Evolutionary conservation across 192 early-diverging fungal species (phyloP), one percentile per base, ranked within the genome.

Genomic region (Entomortierella beljakovae): DNA sequence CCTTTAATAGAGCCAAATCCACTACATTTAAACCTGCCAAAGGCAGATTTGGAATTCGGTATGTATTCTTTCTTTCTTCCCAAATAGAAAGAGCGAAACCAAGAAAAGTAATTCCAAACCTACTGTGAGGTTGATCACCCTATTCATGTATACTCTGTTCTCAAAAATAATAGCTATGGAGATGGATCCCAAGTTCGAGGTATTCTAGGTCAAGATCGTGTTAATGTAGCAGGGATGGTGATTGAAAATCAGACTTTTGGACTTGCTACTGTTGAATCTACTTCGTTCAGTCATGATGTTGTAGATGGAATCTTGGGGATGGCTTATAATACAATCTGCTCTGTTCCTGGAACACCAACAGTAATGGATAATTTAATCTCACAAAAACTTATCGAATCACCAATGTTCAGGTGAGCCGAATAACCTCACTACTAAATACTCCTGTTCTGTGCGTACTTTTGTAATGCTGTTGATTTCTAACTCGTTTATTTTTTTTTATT

Each of bases 281-380:
- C 74, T 8, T 80, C 81, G 3, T 92, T 90, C 70, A 83, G 81
- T 35, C 74, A 71, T 22, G 91, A 89, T 62, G 85, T 84, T 2
- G 86, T 90, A 8, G 90, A 91, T 48, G 91, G 91, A 4, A 80
- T 92, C 28, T 52, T 92, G 11, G 91, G 91, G n/a, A 83, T 92
- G 9, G 89, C 84, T 15, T 90, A 86, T 77, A 82, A 89, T 37
- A 54, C 73, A 6, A 83, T 87, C 22, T 66, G 73, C 3, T 65
- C 74, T 23, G 81, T 83, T 11, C 50, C 72, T 23, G 85, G 83
- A 29, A 71, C 76, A 5, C 64, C 80, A 50, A 87, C 85, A 8
- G 87, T 87, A 25, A 68, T 91, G 49, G 86, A 89, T 55, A 89
- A 88, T 64, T 71, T 90, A 46, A 81, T 89, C 53, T 70, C 84